Evolutionary conservation across 805 yeast species (phyloP).

Genomic region (Lipomyces chichibuensis): DNA sequence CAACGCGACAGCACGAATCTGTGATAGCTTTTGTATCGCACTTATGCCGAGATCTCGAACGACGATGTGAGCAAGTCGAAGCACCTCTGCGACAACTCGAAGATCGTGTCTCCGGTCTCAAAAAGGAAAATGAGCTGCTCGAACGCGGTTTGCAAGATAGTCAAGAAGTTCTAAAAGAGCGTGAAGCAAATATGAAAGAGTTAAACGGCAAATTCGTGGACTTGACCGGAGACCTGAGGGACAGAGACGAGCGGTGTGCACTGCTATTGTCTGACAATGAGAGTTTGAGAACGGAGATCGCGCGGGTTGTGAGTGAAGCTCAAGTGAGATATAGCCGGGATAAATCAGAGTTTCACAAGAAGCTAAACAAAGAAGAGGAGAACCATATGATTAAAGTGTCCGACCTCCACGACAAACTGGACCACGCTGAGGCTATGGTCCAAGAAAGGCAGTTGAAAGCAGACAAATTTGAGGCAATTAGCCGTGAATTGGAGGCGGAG

Average conservation of each 20-base stretch:
- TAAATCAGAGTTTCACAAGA: background rate
- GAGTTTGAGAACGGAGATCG: background rate
- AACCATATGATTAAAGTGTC: background rate
- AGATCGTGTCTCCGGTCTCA: background rate
- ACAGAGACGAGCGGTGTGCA: conserved; percentile 1
- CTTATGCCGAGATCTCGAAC: conserved; percentile 10
- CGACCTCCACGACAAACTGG: background rate
- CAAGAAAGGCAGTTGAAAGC: background rate
- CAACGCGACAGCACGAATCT: conserved; percentile 9
- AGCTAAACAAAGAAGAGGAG: background rate
- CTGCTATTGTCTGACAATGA: background rate
- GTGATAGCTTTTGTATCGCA: conserved; percentile 5
- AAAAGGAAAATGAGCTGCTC: background rate
- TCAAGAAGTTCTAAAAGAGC: background rate
- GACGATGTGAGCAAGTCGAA: background rate
- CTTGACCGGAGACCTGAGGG: background rate
- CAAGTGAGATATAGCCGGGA: conserved; percentile 3
- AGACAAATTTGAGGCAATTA: background rate
- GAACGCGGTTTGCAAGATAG: background rate
- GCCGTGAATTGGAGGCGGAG: background rate
- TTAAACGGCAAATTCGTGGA: background rate
- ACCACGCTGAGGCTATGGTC: background rate
- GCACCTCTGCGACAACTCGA: background rate
- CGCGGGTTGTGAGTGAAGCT: background rate
- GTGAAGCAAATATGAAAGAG: background rate